phyloP scores from a whole-genome alignment of 257 asterid genomes.

The Lithospermum erythrorhizon region DNA sequence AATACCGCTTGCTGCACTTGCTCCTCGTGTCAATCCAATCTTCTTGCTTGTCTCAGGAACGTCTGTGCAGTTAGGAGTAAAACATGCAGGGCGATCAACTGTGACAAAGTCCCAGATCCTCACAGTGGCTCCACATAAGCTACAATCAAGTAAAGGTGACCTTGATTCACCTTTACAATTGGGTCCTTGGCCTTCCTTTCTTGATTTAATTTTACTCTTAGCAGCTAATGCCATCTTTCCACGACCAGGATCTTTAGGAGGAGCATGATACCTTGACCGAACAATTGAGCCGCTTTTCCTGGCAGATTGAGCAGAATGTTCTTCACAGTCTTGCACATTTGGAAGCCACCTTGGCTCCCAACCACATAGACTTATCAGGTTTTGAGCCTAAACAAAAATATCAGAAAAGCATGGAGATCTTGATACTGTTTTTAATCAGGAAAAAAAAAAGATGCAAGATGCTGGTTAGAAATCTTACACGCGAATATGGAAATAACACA shows the following conservation, averaged over 20 bases:
- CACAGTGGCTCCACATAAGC: constrained; percentile 96
- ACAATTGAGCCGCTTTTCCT: constrained; percentile 82
- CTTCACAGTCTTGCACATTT: constrained; percentile 96
- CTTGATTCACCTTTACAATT: constrained; percentile 65
- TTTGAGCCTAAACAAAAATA: constrained; percentile 56
- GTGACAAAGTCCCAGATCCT: constrained; percentile 88
- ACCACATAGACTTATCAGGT: constrained; percentile 93
- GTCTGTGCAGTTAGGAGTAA: constrained; percentile 63
- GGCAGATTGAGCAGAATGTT: constrained; percentile 96
- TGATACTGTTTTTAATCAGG: background rate
- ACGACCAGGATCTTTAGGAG: constrained; percentile 60
- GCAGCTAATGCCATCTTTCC: constrained; percentile 79
- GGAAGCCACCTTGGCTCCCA: constrained; percentile 99
- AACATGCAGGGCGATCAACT: constrained; percentile 65
- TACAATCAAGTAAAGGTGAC: constrained; percentile 88
- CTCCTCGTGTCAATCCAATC: constrained; percentile 78
- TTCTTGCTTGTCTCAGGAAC: constrained; percentile 84
- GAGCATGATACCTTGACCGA: constrained; percentile 51
- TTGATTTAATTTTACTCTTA: constrained; percentile 42
- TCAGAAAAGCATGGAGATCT: constrained; percentile 5
- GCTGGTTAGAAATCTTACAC: constrained; percentile 36
- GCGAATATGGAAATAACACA: constrained; percentile 59
- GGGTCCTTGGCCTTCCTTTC: constrained; percentile 36
- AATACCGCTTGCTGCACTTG: constrained; percentile 99
- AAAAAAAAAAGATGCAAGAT: constrained; percentile 7